Evolutionary conservation across 306 rosid species (phyloP), one percentile per base, ranked within the genome.

Genomic region (Argentina anserina): DNA sequence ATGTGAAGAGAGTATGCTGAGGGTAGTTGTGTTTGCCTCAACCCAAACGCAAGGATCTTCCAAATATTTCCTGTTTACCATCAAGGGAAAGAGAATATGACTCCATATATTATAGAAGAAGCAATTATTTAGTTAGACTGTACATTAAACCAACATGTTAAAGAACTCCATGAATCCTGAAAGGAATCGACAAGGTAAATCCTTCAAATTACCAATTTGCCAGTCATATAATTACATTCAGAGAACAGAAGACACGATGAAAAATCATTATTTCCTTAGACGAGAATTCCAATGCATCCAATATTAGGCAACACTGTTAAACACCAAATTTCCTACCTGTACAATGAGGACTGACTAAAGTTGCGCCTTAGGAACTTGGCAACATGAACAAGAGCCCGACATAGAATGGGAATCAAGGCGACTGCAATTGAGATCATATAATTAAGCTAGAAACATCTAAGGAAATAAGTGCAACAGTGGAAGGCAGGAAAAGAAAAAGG

Each of bases 11-110:
- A 94, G 85, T 72, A 94, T 94, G 80, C 77, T 80, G 68, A 94
- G 94, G 69, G 96, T 93, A 9, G 92, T 76, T 46, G 80, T 83
- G 76, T 93, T 93, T 77, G 97, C 87, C 82, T 93, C 98, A 67
- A 91, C 97, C 98, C 98, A 93, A 56, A 93, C 91, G 58, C 98
- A 90, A 25, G 87, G 87, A 72, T 85, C 96, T 84, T 91, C 98
- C 86, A 93, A 75, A 85, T 93, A 93, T 86, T 85, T 93, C 94
- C 98, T 93, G 77, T 75, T 45, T 61, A 60, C 62, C 59, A 26
- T 45, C 62, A 76, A 43, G 55, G 73, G 60, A 65, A 40, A 49
- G 3, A 29, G 25, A 43, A 45, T 28, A 26, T 45, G 23, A 47
- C 15, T 45, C 12, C 21, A 23, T n/a, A 43, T 23, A 21, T 2